Base-by-base conservation (phyloP, 202 grass and related monocot species). In the Musa balbisiana region DNA sequence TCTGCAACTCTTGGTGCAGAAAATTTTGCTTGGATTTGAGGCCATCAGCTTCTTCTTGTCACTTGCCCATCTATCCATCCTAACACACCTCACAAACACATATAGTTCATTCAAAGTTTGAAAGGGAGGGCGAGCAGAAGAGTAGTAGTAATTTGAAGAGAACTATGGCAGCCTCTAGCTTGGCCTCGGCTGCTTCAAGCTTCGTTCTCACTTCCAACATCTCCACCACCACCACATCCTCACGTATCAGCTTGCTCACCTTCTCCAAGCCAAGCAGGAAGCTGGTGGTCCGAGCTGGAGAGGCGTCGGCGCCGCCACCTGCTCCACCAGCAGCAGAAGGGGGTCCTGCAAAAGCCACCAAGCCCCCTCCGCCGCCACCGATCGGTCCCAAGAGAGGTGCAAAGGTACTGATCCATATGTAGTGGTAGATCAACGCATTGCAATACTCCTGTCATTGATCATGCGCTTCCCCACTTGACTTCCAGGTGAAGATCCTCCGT, bases 401-500 rank as follows among this genome's bases (percentile, higher is more conserved):
- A 62, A 92, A 96, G 89, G 85, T 84, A 43, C 5, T 43, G 33
- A 43, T 43, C 33, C 4, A 43, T 43, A 6, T 43, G 33, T 5
- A 6, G 3, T 67, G 52, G 69, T 8, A 27, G 49, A 16, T 11
- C 51, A n/a, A 25, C 50, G 55, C 8, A 43, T 43, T 43, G 33
- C 33, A 6, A 6, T 43, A 6, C 33, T 43, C 33, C 33, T 43
- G 33, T 43, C 33, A 43, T 43, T 43, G 4, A 43, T 43, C 33
- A 43, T 6, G 0, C 33, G 5, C 33, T 43, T 43, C 33, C 33
- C 33, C 33, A 43, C 33, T 43, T 43, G 33, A 43, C 33, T 6
- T 43, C 33, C 87, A 96, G 92, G 92, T 92, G 68, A 96, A 96
- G 85, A 92, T 96, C 83, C 83, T 92, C 52, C 90, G 89, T 82